These are phyloP conservation scores for Leptographium procerum DNA, from an alignment of 2,329 filamentous ascomycete genomes.

Conservation along the genomic window DNA sequence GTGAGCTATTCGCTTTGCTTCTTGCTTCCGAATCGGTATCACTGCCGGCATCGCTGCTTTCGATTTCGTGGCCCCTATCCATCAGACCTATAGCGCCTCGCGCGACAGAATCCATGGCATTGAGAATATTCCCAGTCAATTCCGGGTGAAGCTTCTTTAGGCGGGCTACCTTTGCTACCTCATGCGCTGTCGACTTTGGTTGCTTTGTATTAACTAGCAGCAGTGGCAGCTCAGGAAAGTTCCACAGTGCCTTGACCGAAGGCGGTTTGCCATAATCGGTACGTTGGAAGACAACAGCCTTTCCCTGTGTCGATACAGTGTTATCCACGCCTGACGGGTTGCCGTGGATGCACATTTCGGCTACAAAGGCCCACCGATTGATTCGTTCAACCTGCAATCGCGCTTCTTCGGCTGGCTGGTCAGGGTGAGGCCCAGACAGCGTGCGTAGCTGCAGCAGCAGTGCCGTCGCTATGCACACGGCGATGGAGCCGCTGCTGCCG, in stretches of 20 bases:
- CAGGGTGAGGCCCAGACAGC: conserved; percentile 79
- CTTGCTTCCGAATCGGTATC: background rate
- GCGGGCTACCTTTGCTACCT: conserved; percentile 75
- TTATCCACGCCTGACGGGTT: conserved; percentile 97
- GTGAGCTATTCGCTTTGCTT: conserved; percentile 44
- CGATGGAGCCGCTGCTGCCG: conserved; percentile 88
- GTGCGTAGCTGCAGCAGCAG: conserved; percentile 81
- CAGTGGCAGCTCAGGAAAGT: conserved; percentile 85
- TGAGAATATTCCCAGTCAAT: conserved; percentile 69
- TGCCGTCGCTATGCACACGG: conserved; percentile 76
- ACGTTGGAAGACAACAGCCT: conserved; percentile 84
- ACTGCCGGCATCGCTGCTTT: conserved; percentile 2
- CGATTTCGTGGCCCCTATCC: conserved; percentile 22
- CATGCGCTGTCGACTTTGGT: conserved; percentile 69
- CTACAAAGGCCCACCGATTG: conserved; percentile 95
- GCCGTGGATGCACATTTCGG: conserved; percentile 93
- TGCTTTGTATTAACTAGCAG: conserved; percentile 84
- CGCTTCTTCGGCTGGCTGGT: conserved; percentile 82
- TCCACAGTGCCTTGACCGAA: conserved; percentile 61
- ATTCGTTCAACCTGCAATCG: conserved; percentile 85
- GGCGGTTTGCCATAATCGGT: conserved; percentile 69
- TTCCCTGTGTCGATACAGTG: conserved; percentile 85
- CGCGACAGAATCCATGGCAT: conserved; percentile 70
- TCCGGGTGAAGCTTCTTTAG: conserved; percentile 62
- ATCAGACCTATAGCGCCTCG: conserved; percentile 43